A percentile compares a stretch with the other conserved stretches of the same genome.
phyloP scores from a whole-genome alignment of 208 protist genomes.

The Acanthamoeba culbertsoni region DNA sequence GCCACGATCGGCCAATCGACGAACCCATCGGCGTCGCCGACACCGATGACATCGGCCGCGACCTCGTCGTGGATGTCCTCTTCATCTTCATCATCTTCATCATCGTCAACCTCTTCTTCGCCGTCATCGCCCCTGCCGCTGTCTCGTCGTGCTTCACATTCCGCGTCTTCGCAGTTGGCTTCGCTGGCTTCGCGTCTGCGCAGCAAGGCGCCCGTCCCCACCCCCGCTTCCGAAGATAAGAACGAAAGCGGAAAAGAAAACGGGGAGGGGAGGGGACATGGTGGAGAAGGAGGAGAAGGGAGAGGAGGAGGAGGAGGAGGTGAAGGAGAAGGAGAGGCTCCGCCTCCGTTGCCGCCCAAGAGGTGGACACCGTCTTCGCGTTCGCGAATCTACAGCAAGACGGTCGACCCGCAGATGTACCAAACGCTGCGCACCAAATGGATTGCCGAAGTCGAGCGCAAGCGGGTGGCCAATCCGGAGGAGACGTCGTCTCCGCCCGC shows the following conservation, averaged over 20 bases:
- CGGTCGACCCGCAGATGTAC: conserved; percentile 20
- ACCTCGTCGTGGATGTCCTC: not conserved
- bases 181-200: not conserved
- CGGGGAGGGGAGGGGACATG: not conserved
- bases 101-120: not conserved
- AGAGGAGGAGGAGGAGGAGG: not conserved
- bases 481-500: not conserved
- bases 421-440: not conserved
- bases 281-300: not conserved
- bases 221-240: not conserved
- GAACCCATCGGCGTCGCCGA: not conserved
- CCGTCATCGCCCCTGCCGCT: not conserved
- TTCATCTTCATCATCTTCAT: not conserved
- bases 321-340: no score
- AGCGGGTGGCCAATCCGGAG: not conserved
- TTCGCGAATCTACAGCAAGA: conserved; percentile 23
- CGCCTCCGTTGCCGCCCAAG: conserved; percentile 41
- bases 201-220: not conserved
- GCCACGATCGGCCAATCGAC: no score
- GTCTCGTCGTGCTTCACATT: not conserved
- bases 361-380: not conserved
- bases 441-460: not conserved
- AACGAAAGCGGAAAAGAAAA: not conserved
- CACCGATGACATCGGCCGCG: no score
- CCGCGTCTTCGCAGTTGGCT: not conserved